phyloP scores from a whole-genome alignment of 768 basidiomycete species.

The Epithele typhae region DNA sequence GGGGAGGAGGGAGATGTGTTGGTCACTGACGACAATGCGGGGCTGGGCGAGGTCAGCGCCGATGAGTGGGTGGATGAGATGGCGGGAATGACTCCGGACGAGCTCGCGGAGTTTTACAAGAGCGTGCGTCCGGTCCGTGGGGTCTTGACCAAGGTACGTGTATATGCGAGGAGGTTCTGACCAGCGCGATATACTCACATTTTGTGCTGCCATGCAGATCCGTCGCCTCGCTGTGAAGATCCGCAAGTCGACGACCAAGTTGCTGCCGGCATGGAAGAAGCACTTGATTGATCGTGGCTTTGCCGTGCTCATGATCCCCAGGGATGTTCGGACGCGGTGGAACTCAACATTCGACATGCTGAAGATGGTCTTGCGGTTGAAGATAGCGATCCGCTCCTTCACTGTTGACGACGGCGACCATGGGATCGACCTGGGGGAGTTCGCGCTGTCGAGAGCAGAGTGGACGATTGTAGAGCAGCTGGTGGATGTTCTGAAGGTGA shows the following conservation, averaged over 20 bases:
- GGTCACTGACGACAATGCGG: neutral
- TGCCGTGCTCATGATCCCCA: conserved; percentile 25
- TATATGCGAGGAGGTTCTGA: too few relatives aligned
- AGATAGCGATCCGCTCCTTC: conserved; percentile 24
- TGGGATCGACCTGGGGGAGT: conserved; percentile 23
- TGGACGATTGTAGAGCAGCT: conserved; percentile 33
- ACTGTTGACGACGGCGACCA: conserved; percentile 17
- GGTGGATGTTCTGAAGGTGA: conserved; percentile 23
- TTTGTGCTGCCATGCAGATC: neutral
- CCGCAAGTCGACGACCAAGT: neutral
- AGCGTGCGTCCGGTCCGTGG: conserved; percentile 1
- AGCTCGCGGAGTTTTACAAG: conserved; percentile 1
- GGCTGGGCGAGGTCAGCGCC: neutral
- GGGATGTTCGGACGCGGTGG: conserved; percentile 25
- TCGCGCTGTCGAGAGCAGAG: conserved; percentile 22
- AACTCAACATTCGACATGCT: conserved; percentile 28
- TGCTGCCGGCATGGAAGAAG: conserved; percentile 1
- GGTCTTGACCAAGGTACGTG: conserved; percentile 10
- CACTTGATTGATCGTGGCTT: neutral
- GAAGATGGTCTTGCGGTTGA: conserved; percentile 24
- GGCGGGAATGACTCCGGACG: neutral
- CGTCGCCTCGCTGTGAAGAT: neutral
- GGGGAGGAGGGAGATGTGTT: neutral
- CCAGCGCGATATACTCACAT: neutral
- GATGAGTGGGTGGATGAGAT: neutral